Conservation (phyloP, 2,329 filamentous ascomycete species). For the Beauveria sp. region DNA sequence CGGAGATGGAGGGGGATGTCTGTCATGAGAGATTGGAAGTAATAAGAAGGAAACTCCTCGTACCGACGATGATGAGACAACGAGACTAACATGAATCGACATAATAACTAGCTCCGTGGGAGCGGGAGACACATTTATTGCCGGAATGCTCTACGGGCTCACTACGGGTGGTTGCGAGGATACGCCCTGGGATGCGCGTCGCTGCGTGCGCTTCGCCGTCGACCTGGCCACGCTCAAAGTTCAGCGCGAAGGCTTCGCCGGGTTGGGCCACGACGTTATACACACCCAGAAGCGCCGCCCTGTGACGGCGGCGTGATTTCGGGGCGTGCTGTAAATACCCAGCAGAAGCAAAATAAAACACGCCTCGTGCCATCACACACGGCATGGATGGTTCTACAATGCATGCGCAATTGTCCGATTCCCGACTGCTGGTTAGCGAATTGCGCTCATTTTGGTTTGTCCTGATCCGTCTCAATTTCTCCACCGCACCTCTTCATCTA, state of each 20-base stretch:
- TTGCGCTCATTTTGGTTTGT: background rate
- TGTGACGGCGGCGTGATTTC: background rate
- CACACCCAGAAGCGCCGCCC: background rate
- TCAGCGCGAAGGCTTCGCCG: constrained; percentile 55
- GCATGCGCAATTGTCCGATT: background rate
- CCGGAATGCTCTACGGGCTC: constrained; percentile 59
- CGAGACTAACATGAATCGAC: constrained; percentile 7
- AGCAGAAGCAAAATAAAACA: background rate
- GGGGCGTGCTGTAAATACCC: no score
- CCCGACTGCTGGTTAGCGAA: background rate
- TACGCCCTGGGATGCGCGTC: constrained; percentile 36
- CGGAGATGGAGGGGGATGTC: background rate
- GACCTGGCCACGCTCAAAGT: constrained; percentile 62
- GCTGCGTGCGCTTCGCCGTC: constrained; percentile 54
- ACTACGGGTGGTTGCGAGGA: constrained; percentile 24
- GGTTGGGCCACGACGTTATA: constrained; percentile 32
- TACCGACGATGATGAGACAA: background rate
- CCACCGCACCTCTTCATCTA: background rate
- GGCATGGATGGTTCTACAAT: background rate
- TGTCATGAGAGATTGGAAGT: background rate
- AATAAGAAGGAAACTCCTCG: background rate
- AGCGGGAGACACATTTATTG: constrained; percentile 69
- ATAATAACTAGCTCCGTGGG: constrained; percentile 52
- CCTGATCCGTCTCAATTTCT: background rate
- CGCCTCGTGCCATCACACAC: background rate